Conservation (phyloP, 495 filamentous ascomycete species). For the Mytilinidion resinicola region DNA sequence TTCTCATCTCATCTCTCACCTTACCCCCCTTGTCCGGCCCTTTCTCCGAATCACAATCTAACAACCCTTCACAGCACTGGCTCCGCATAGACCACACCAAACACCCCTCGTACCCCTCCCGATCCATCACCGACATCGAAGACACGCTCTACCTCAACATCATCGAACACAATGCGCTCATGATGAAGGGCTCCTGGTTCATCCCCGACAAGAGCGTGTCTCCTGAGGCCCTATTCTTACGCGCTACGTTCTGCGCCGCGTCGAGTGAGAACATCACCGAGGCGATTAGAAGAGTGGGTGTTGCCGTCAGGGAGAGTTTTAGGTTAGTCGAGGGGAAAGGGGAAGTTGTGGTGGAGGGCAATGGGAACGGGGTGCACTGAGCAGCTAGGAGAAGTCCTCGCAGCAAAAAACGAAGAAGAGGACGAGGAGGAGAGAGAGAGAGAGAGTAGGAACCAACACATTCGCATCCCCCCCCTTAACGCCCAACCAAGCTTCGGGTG, state of each 20-base stretch:
- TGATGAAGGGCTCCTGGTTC: slow-evolving; percentile 87
- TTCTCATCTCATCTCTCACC: slow-evolving; percentile 13
- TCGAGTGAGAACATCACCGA: slow-evolving; percentile 66
- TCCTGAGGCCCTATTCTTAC: slow-evolving; percentile 68
- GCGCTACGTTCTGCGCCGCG: slow-evolving; percentile 82
- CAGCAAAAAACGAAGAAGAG: not conserved
- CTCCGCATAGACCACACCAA: slow-evolving; percentile 66
- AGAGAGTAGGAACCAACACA: too few relatives aligned
- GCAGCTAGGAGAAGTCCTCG: not conserved
- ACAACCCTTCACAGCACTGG: slow-evolving; percentile 58
- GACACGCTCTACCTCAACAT: slow-evolving; percentile 73
- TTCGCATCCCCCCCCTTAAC: too few relatives aligned
- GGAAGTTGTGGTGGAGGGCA: not conserved
- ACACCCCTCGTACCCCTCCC: slow-evolving; percentile 53
- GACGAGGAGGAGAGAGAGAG: not conserved
- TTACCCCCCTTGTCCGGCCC: not conserved
- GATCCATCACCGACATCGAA: slow-evolving; percentile 64
- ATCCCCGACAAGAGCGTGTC: slow-evolving; percentile 49
- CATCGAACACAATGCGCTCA: slow-evolving; percentile 64
- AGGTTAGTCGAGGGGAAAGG: slow-evolving; percentile 26
- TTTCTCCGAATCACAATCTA: too few relatives aligned
- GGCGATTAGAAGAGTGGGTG: slow-evolving; percentile 70
- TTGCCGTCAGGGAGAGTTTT: slow-evolving; percentile 62
- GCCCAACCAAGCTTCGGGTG: too few relatives aligned
- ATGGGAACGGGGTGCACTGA: not conserved